Percentiles rank a stretch among this genome's conserved stretches.
Evolutionary conservation across 2,329 filamentous ascomycete species (phyloP).

Genomic region (Pseudocercospora pini-densiflorae): DNA sequence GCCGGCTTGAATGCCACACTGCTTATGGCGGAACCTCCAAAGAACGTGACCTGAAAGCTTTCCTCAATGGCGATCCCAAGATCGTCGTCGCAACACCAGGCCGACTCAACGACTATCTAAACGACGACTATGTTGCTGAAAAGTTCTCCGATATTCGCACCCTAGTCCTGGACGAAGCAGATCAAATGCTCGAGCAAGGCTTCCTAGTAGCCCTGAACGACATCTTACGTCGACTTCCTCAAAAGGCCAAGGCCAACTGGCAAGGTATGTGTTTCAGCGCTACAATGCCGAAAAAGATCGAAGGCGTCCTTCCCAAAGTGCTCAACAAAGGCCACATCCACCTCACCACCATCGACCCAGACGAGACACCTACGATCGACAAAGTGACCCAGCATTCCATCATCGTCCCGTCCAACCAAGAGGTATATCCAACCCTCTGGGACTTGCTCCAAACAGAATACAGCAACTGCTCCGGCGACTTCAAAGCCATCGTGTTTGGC

Average conservation of each 20-base stretch:
- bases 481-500: slow-evolving; percentile 54
- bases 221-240: slow-evolving; percentile 56
- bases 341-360: slow-evolving; percentile 50
- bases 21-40: slow-evolving; percentile 72
- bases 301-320: slow-evolving; percentile 51
- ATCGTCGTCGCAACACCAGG: slow-evolving; percentile 88
- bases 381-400: slow-evolving; percentile 56
- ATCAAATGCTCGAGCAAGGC: slow-evolving; percentile 73
- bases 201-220: slow-evolving; percentile 59
- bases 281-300: slow-evolving; percentile 50
- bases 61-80: slow-evolving; percentile 77
- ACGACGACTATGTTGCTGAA: slow-evolving; percentile 59
- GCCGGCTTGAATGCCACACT: slow-evolving; percentile 75
- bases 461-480: slow-evolving; percentile 43
- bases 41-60: slow-evolving; percentile 77
- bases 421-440: slow-evolving; percentile 52
- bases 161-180: slow-evolving; percentile 72
- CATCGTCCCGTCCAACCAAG: slow-evolving; percentile 42
- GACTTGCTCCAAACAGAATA: slow-evolving; percentile 52
- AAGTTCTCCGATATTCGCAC: slow-evolving; percentile 51
- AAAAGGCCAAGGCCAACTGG: slow-evolving; percentile 52
- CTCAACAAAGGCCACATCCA: slow-evolving; percentile 48
- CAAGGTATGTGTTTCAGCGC: slow-evolving; percentile 57
- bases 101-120: slow-evolving; percentile 81
- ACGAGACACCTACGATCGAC: slow-evolving; percentile 53